These are phyloP conservation scores for Saksenaea oblongispora DNA, from an alignment of 371 early-diverging fungal species.

Conservation along the genomic window DNA sequence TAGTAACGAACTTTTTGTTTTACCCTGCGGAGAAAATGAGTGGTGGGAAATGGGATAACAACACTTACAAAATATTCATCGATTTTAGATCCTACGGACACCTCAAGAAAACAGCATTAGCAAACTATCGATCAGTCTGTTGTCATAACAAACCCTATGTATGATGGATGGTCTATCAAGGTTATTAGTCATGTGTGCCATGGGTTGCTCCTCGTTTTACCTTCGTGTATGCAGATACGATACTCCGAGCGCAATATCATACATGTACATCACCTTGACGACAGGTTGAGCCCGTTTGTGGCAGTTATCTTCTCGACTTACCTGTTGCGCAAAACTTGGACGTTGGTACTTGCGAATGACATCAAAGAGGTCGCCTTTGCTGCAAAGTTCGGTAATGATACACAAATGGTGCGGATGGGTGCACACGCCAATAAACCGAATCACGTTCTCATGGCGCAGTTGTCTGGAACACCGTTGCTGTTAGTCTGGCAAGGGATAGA, in stretches of 20 bases:
- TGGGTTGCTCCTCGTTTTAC: constrained; percentile 15
- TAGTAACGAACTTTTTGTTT: neutral
- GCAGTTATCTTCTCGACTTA: neutral
- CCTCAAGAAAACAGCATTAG: neutral
- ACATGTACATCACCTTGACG: constrained; percentile 70
- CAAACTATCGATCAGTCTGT: neutral
- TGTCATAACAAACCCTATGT: constrained; percentile 31
- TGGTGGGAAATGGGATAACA: neutral
- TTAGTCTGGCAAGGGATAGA: no score
- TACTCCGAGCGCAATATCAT: constrained; percentile 80
- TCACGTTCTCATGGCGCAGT: constrained; percentile 77
- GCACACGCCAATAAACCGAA: constrained; percentile 76
- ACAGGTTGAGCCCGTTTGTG: neutral
- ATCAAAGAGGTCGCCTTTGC: constrained; percentile 77
- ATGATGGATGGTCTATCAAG: constrained; percentile 46
- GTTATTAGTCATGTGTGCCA: neutral
- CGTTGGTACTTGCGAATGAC: constrained; percentile 67
- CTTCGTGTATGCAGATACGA: constrained; percentile 66
- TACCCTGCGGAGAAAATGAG: neutral
- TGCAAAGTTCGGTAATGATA: constrained; percentile 77
- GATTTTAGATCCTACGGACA: constrained; percentile 74
- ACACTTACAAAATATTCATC: constrained; percentile 68
- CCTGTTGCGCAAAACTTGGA: constrained; percentile 65
- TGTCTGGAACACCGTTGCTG: no score
- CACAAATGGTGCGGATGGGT: constrained; percentile 67